These are phyloP conservation scores for Leccinum olivaceopallidum DNA, from an alignment of 768 basidiomycete species.

Conservation along the genomic window DNA sequence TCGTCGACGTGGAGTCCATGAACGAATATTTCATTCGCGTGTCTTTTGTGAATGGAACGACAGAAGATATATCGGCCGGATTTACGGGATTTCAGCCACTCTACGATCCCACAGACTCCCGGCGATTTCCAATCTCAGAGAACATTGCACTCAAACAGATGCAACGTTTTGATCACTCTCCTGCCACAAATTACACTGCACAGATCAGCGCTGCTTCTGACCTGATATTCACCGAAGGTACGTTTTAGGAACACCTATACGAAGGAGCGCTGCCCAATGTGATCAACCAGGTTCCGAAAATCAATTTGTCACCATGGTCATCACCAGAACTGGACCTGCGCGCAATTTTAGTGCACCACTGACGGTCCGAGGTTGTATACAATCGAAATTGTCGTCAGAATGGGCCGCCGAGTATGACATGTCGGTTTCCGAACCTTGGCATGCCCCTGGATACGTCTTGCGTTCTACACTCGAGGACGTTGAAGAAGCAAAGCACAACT, in stretches of 20 bases:
- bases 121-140: background rate
- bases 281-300: background rate
- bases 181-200: background rate
- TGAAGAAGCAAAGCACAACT: background rate
- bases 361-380: background rate
- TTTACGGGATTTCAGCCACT: slow-evolving; percentile 11
- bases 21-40: slow-evolving; percentile 15
- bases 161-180: background rate
- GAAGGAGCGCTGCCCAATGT: background rate
- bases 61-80: slow-evolving; percentile 7
- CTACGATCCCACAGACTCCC: background rate
- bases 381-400: background rate
- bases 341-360: background rate
- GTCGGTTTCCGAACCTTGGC: background rate
- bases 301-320: background rate
- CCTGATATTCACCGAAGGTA: background rate
- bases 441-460: background rate
- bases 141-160: background rate
- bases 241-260: background rate
- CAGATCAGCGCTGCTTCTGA: background rate
- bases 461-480: slow-evolving; percentile 1
- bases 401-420: background rate
- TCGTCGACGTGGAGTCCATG: background rate
- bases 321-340: background rate
- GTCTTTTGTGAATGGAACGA: slow-evolving; percentile 4